Base-by-base conservation (phyloP, 495 filamentous ascomycete species). In the Physcia stellaris region DNA sequence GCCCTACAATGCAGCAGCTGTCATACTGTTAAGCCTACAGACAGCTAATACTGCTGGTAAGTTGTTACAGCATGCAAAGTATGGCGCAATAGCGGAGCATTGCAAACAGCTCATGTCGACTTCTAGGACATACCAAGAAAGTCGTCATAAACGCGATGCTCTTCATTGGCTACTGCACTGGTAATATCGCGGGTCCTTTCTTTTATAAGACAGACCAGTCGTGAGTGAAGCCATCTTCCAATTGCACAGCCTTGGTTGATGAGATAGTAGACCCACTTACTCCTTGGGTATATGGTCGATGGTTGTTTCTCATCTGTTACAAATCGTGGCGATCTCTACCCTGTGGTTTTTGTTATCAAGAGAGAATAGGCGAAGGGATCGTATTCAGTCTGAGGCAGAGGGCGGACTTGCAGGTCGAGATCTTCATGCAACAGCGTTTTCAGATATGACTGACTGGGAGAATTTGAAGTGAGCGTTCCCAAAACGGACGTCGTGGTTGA, bases 281-380 rank as follows among this genome's bases (percentile, higher is more conserved):
- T 42, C 52, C 2, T 66, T 77, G 13, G 75, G 72, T 4, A 74
- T 79, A 33, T 75, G 71, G 60, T 70, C 66, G 1, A 75, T 77
- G 62, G 73, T 80, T 37, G 68, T 76, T 5, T 68, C 66, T 9
- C 71, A 77, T 43, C 50, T 75, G 15, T 59, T 69, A 26, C 68
- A 75, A 49, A 67, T 62, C 16, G 49, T 59, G 13, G 47, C 73
- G 1, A 64, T 75, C 20, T 47, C 56, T 4, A 43, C 41, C 0
- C 61, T 75, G n/a, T 61, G 67, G 6, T 45, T 64, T 10, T 49
- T 68, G 2, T 55, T 79, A 2, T 60, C 60, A 11, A 57, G 63
- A 53, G 75, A 79, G 57, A 78, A 77, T 38, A 51, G 58, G 41
- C 63, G 61, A 34, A 64, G 72, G 7, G 73, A 77, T 49, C 54